phyloP scores from a whole-genome alignment of 345 rosid species.

The Linum trigynum region DNA sequence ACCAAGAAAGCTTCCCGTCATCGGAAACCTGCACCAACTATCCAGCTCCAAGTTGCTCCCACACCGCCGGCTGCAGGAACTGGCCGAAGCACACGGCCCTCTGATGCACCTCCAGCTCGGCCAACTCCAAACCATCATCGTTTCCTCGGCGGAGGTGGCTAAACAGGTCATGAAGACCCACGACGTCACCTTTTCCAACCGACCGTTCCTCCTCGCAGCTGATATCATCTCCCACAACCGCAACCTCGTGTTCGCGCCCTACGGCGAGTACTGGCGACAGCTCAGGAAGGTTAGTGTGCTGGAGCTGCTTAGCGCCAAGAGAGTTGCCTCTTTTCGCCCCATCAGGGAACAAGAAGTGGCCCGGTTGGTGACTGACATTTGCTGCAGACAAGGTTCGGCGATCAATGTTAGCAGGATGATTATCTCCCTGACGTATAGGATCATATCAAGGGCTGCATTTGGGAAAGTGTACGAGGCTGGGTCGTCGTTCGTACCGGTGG shows the following conservation, averaged over 20 bases:
- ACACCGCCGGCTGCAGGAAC: too few relatives aligned
- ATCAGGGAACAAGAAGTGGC: slow-evolving; percentile 2
- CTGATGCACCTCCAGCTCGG: too few relatives aligned
- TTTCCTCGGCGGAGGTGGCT: too few relatives aligned
- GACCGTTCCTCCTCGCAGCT: not conserved
- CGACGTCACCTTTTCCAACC: not conserved
- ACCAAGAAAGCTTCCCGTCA: too few relatives aligned
- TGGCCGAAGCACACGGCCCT: too few relatives aligned
- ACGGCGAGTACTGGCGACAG: not conserved
- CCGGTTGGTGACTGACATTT: not conserved
- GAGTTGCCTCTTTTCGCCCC: not conserved
- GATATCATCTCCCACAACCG: not conserved
- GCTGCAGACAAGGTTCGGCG: not conserved
- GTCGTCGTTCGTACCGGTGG: not conserved
- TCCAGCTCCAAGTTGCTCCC: too few relatives aligned
- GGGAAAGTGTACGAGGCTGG: not conserved
- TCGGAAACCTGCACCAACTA: too few relatives aligned
- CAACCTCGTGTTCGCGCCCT: not conserved
- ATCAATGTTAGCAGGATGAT: slow-evolving; percentile 6
- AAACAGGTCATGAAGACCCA: too few relatives aligned
- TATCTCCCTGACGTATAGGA: not conserved
- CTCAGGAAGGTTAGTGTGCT: not conserved
- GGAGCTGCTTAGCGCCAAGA: not conserved
- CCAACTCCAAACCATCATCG: too few relatives aligned
- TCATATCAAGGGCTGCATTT: not conserved